Percentiles rank a stretch among this genome's conserved stretches.
Conservation (phyloP, 768 basidiomycete species). For the Trametes sanguinea region DNA sequence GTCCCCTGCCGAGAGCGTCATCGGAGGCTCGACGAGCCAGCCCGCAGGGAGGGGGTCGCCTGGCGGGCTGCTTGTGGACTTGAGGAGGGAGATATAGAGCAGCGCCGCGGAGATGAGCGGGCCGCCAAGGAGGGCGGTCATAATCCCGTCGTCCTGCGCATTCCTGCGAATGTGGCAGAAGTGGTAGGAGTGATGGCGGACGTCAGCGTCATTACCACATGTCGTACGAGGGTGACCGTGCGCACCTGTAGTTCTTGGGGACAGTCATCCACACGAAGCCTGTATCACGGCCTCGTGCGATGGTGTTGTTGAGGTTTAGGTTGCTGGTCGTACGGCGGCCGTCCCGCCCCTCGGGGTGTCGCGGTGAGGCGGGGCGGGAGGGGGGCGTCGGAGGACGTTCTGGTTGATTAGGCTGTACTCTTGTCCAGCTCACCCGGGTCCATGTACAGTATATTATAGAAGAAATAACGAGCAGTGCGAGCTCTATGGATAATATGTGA, state of each 20-base stretch:
- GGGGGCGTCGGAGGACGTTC: conserved; percentile 17
- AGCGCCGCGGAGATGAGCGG: conserved; percentile 78
- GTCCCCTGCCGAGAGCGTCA: conserved; percentile 45
- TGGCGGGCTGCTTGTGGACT: conserved; percentile 27
- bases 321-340: conserved; percentile 39
- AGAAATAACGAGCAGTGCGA: conserved; percentile 52
- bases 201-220: conserved; percentile 3
- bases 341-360: conserved; percentile 48
- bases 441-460: conserved; percentile 64
- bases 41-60: conserved; percentile 47
- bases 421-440: conserved; percentile 54
- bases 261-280: conserved; percentile 91
- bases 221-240: conserved; percentile 1
- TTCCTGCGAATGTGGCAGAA: conserved; percentile 47
- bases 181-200: neutral
- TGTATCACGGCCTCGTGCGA: conserved; percentile 50
- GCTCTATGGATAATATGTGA: conserved; percentile 44
- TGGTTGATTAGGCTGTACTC: conserved; percentile 17
- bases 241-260: conserved; percentile 81
- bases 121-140: conserved; percentile 81
- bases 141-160: conserved; percentile 80
- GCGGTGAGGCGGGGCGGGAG: conserved; percentile 42
- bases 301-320: conserved; percentile 23
- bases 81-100: conserved; percentile 51
- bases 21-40: conserved; percentile 82